phyloP scores from a whole-genome alignment of 257 asterid genomes.

The Haberlea rhodopensis region DNA sequence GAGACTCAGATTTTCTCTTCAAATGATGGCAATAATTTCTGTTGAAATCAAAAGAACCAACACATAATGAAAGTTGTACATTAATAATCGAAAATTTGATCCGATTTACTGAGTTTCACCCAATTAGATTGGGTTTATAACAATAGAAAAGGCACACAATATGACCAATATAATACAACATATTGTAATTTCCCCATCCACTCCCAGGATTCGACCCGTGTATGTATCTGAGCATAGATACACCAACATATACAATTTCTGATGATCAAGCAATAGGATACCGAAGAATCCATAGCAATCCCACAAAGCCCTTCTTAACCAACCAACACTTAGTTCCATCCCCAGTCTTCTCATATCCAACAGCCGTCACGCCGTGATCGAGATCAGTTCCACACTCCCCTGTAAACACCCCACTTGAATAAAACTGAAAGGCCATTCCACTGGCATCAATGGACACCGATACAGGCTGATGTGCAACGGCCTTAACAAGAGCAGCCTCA shows the following conservation, averaged over 20 bases:
- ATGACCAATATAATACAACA: neutral
- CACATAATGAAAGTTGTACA: no score
- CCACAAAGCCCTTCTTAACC: constrained; percentile 21
- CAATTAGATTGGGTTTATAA: no score
- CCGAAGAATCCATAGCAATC: neutral
- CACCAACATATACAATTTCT: neutral
- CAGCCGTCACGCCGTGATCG: constrained; percentile 35
- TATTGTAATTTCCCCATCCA: no score
- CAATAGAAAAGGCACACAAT: neutral
- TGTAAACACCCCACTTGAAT: constrained; percentile 29
- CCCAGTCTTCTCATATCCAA: constrained; percentile 27
- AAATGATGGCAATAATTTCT: no score
- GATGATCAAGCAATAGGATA: neutral
- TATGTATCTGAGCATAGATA: neutral
- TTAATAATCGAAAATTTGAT: no score
- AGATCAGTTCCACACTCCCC: constrained; percentile 35
- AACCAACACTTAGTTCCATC: constrained; percentile 37
- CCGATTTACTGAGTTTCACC: no score
- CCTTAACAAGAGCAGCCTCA: constrained; percentile 31
- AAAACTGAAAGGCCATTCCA: constrained; percentile 32
- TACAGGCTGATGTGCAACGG: constrained; percentile 39
- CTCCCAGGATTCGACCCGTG: neutral
- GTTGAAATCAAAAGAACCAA: no score
- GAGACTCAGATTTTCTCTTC: no score
- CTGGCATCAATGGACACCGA: constrained; percentile 45